Evolutionary conservation across 148 eudicot genomes (phyloP).

Genomic region (Rheum nobile): DNA sequence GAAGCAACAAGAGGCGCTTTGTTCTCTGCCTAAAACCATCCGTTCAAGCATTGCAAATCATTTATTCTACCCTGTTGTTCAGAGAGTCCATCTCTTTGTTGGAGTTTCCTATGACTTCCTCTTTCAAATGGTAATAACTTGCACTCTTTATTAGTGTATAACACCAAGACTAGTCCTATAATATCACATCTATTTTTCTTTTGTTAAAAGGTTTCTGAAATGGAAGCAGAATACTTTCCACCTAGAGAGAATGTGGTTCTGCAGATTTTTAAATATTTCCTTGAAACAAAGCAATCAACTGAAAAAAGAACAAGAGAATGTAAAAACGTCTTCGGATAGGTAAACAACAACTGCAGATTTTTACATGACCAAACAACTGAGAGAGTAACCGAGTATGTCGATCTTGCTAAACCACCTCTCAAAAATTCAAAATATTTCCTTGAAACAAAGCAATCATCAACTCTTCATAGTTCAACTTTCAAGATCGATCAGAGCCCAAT

Average conservation of each 20-base stretch:
- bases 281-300: no score
- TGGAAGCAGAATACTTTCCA: constrained; percentile 80
- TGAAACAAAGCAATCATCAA: background rate
- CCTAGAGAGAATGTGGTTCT: constrained; percentile 82
- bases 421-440: background rate
- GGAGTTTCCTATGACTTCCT: constrained; percentile 30
- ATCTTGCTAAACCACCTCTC: background rate
- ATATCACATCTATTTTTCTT: background rate
- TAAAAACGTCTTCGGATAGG: no score
- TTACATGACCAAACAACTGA: background rate
- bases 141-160: no score
- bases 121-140: constrained; percentile 5
- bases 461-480: background rate
- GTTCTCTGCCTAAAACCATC: constrained; percentile 64
- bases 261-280: no score
- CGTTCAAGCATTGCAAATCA: constrained; percentile 58
- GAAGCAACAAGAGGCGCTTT: constrained; percentile 68
- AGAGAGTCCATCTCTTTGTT: constrained; percentile 54
- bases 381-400: background rate
- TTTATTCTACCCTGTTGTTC: constrained; percentile 54
- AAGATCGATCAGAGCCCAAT: background rate
- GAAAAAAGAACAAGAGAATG: no score
- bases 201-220: constrained; percentile 44
- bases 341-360: no score
- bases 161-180: no score